Conservation (phyloP, 2,329 filamentous ascomycete genomes). For the Fusarium anguioides region DNA sequence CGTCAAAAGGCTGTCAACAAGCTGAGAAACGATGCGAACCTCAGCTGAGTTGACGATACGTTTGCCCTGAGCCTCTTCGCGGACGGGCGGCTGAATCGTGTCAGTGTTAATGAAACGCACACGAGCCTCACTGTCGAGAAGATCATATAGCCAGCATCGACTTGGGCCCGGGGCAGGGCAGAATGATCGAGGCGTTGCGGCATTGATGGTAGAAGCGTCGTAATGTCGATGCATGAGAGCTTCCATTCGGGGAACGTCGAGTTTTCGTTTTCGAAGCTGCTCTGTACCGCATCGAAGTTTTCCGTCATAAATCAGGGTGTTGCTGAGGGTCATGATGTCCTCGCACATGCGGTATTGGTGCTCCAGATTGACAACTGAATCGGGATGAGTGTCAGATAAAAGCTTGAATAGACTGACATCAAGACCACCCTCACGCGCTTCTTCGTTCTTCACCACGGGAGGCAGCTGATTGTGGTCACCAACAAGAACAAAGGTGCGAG, state of each 20-base stretch:
- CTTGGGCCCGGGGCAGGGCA: slow-evolving; percentile 63
- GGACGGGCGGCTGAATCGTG: slow-evolving; percentile 68
- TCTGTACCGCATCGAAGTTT: slow-evolving; percentile 88
- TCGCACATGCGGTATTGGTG: slow-evolving; percentile 99
- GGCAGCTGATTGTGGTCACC: slow-evolving; percentile 97
- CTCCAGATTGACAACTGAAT: slow-evolving; percentile 89
- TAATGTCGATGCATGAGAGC: slow-evolving; percentile 71
- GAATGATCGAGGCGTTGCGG: slow-evolving; percentile 58
- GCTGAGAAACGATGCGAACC: slow-evolving; percentile 78
- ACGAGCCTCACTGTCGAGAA: slow-evolving; percentile 76
- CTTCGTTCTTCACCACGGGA: slow-evolving; percentile 91
- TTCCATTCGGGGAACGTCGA: slow-evolving; percentile 74
- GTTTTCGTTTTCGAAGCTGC: slow-evolving; percentile 74
- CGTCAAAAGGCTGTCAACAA: slow-evolving; percentile 82
- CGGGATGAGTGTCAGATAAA: slow-evolving; percentile 87
- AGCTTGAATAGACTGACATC: slow-evolving; percentile 95
- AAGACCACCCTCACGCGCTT: slow-evolving; percentile 84
- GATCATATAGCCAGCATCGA: slow-evolving; percentile 80
- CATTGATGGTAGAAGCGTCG: slow-evolving; percentile 58
- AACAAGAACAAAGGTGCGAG: slow-evolving; percentile 91
- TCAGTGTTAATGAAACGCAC: slow-evolving; percentile 94
- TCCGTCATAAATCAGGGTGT: slow-evolving; percentile 92
- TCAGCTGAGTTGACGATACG: slow-evolving; percentile 92
- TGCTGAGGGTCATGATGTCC: slow-evolving; percentile 94
- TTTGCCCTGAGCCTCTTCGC: slow-evolving; percentile 81